Percentiles rank a stretch among this genome's conserved stretches.
Conservation (phyloP, 1,139 yeast genomes). For the Sugiyamaella castrensis region DNA sequence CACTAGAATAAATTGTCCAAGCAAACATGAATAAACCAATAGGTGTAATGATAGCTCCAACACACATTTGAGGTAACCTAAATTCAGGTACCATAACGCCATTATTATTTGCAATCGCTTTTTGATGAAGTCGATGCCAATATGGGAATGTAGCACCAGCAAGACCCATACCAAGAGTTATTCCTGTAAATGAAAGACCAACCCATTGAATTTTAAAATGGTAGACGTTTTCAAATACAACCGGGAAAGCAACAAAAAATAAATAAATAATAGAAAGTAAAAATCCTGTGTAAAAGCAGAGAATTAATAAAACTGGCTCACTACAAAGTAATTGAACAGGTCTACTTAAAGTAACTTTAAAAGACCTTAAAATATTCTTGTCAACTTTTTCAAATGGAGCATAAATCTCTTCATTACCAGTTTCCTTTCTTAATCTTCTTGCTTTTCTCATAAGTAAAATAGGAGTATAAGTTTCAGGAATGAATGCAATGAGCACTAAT, state of each 20-base stretch:
- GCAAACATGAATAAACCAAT: slow-evolving; percentile 64
- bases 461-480: slow-evolving; percentile 76
- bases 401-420: slow-evolving; percentile 52
- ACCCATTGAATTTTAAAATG: slow-evolving; percentile 38
- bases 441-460: slow-evolving; percentile 60
- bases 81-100: slow-evolving; percentile 50
- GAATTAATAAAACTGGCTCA: slow-evolving; percentile 60
- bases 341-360: slow-evolving; percentile 45
- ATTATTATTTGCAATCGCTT: slow-evolving; percentile 17
- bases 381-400: slow-evolving; percentile 48
- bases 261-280: slow-evolving; percentile 58
- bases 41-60: slow-evolving; percentile 50
- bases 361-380: slow-evolving; percentile 34
- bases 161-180: slow-evolving; percentile 44
- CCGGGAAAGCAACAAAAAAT: slow-evolving; percentile 63
- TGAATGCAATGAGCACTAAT: slow-evolving; percentile 49
- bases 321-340: slow-evolving; percentile 53
- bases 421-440: slow-evolving; percentile 51
- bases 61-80: slow-evolving; percentile 60
- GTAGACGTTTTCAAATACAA: slow-evolving; percentile 50
- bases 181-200: slow-evolving; percentile 55
- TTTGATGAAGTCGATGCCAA: slow-evolving; percentile 21
- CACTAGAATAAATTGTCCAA: slow-evolving; percentile 62
- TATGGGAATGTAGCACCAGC: slow-evolving; percentile 27
- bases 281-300: slow-evolving; percentile 63